phyloP scores from a whole-genome alignment of 495 filamentous ascomycete genomes.

The Hypoxylon trugodes region DNA sequence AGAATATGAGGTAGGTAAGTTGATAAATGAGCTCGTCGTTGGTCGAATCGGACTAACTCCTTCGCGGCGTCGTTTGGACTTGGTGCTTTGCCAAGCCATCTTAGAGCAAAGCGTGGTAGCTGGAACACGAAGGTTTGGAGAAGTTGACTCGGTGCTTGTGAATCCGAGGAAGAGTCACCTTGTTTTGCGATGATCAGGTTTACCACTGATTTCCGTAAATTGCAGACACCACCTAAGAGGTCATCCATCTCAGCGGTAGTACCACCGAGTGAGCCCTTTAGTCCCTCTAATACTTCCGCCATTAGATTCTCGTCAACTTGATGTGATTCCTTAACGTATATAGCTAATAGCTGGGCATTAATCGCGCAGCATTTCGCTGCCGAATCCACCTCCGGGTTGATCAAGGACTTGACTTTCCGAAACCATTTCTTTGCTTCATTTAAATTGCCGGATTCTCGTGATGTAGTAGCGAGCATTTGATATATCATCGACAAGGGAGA shows the following conservation, averaged over 20 bases:
- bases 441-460: conserved; percentile 54
- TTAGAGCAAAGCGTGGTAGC: conserved; percentile 59
- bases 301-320: conserved; percentile 49
- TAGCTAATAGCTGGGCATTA: conserved; percentile 53
- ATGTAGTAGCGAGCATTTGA: conserved; percentile 50
- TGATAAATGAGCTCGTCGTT: conserved; percentile 60
- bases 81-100: conserved; percentile 65
- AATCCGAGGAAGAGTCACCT: conserved; percentile 1
- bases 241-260: conserved; percentile 73
- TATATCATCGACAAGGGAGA: conserved; percentile 49
- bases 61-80: conserved; percentile 53
- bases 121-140: conserved; percentile 60
- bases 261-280: conserved; percentile 68
- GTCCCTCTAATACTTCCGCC: conserved; percentile 58
- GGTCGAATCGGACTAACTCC: conserved; percentile 61
- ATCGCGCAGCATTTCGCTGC: conserved; percentile 54
- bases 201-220: conserved; percentile 67
- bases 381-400: conserved; percentile 48
- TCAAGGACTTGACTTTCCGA: conserved; percentile 46
- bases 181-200: conserved; percentile 52
- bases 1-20: conserved; percentile 57
- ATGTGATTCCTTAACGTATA: conserved; percentile 51
- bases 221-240: conserved; percentile 69
- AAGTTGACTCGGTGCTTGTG: conserved; percentile 33
- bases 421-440: conserved; percentile 61